Base-by-base conservation (phyloP, 2,329 filamentous ascomycete genomes). In the Trichothecium sympodiale region DNA sequence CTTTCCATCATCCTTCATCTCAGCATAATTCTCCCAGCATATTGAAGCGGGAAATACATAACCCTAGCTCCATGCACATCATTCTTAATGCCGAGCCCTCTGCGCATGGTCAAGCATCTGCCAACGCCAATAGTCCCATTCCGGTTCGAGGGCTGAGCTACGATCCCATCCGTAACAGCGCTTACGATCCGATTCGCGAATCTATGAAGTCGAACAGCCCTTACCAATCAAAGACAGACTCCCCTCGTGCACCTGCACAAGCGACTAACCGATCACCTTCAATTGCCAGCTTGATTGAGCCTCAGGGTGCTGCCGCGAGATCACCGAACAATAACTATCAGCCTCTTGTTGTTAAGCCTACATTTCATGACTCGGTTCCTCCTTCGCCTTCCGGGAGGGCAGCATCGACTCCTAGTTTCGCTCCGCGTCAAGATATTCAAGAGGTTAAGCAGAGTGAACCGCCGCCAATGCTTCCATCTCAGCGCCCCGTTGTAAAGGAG, bases 251-350 rank as follows among this genome's bases (percentile, higher is more conserved):
- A 13, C 49, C 56, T 9, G 44, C 52, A n/a, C 35, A 38, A 57
- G 32, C 47, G 52, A 46, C 53, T 9, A 55, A 52, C 36, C 56
- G 49, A 28, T 95, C 89, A 4, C 88, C 89, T 2, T 89, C 89
- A 3, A 94, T 95, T 46, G 81, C 86, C 5, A 94, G 85, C 58
- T 71, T 95, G 38, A 84, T 95, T 34, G 86, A 94, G 31, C 57
- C 55, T 12, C 54, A 59, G 5, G 57, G 56, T 4, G 54, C 50
- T 4, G 29, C 44, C 13, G 48, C 48, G 32, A 42, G 44, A 13
- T 56, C 52, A 31, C 53, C 49, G 2, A 49, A 43, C 13, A 50
- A 53, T 35, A 39, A 46, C 33, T 46, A 45, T 35, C 53, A 55
- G 26, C 43, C 49, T 14, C 36, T 45, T 8, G 36, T 47, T 14